Evolutionary conservation across 495 filamentous ascomycete species (phyloP), one percentile per base, ranked within the genome.

Genomic region (Xylaria castorea): DNA sequence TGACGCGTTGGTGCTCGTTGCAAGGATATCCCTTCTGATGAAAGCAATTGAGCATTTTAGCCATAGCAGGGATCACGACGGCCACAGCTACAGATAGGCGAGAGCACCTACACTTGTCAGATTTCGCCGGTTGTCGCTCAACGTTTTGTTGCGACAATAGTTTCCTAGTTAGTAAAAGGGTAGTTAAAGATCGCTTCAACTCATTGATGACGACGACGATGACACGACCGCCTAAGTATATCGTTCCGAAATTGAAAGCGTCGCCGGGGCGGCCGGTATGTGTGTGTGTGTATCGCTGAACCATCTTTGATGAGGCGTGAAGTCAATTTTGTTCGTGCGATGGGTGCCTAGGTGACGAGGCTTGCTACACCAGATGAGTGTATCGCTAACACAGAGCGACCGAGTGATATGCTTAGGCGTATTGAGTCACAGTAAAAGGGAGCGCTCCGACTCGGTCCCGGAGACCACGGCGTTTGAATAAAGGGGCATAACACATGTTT

Each of bases 401-500:
- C 40, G 40, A 44, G 61, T 1, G 38, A 20, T 32, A 46, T 34
- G 58, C 22, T 62, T 40, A 12, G 3, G 34, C 22, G 61, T 34
- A 65, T 42, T 42, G 62, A n/a, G 62, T 16, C 62, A 65, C 62
- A 46, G 16, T 5, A 22, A 64, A 12, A 18, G 22, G 22, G 38
- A 42, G 38, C n/a, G 42, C 25, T 42, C 62, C 62, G 42, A 30
- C 14, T 57, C 50, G 32, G 66, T 66, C 18, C 66, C 48, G 34
- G 50, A 12, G 46, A 38, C 44, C 44, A 36, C 66, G 66, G 50
- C n/a, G 14, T 68, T 68, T 12, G 32, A 65, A 36, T 25, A n/a
- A 67, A 53, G 27, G 62, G 25, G 8, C 14, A 25, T n/a, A 25
- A n/a, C 27, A 30, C 66, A n/a, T 68, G 66, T 68, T 68, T 68